Conservation (phyloP, 768 basidiomycete genomes). For the Pulveroboletus ravenelii region DNA sequence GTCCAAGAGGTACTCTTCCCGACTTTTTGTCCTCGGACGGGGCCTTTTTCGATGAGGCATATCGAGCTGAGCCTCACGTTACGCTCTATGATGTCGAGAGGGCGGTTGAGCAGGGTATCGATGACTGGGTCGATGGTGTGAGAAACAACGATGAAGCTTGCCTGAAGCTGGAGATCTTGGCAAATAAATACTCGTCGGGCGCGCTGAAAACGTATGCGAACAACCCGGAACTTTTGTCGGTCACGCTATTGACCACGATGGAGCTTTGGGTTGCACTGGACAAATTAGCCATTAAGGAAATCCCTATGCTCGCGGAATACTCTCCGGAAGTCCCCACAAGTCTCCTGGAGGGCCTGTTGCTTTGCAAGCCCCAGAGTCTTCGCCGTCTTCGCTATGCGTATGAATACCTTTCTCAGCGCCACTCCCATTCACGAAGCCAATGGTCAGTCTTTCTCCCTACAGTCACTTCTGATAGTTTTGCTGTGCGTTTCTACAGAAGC, state of each 20-base stretch:
- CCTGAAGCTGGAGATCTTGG: constrained; percentile 19
- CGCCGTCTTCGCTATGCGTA: constrained; percentile 26
- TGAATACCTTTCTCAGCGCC: constrained; percentile 32
- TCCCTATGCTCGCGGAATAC: constrained; percentile 29
- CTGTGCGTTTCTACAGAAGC: constrained; percentile 31
- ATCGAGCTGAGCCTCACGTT: not conserved
- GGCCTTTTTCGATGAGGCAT: not conserved
- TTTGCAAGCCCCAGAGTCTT: constrained; percentile 28
- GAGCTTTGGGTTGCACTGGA: constrained; percentile 39
- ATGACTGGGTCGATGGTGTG: constrained; percentile 31
- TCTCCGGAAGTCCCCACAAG: constrained; percentile 30
- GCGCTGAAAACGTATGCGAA: constrained; percentile 26
- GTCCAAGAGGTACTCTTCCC: constrained; percentile 10
- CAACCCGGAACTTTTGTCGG: constrained; percentile 37
- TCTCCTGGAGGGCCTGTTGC: constrained; percentile 27
- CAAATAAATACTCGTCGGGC: constrained; percentile 24
- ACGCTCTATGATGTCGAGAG: not conserved
- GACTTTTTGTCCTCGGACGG: not conserved
- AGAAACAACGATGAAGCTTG: constrained; percentile 11
- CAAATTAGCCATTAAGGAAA: constrained; percentile 15
- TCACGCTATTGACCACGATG: constrained; percentile 37
- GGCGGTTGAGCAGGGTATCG: constrained; percentile 29
- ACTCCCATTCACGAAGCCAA: constrained; percentile 6
- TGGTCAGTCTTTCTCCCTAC: constrained; percentile 34
- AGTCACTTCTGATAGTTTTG: constrained; percentile 21